phyloP scores from a whole-genome alignment of 805 yeast species.

The Suhomyces faveliae region DNA sequence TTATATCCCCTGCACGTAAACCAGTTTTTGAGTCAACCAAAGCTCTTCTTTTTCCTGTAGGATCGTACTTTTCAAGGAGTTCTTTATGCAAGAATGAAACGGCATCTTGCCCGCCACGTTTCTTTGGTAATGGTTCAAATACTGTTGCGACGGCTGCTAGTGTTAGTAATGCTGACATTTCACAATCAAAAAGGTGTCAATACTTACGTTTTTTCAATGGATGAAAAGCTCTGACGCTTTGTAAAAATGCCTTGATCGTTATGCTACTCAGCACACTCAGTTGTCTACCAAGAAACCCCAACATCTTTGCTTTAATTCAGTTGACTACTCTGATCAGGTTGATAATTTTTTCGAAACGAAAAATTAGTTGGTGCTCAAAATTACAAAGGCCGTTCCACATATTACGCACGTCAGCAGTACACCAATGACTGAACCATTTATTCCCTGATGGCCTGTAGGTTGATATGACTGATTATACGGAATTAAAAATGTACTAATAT shows the following conservation, averaged over 20 bases:
- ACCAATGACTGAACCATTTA: no score
- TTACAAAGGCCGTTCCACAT: slow-evolving; percentile 6
- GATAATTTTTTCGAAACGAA: slow-evolving; percentile 5
- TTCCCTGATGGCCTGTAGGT: background rate
- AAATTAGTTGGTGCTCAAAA: slow-evolving; percentile 7
- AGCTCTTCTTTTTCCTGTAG: slow-evolving; percentile 63
- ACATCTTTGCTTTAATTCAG: slow-evolving; percentile 7
- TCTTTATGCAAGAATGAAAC: slow-evolving; percentile 48
- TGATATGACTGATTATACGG: background rate
- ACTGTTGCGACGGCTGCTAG: slow-evolving; percentile 27
- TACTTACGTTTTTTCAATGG: slow-evolving; percentile 13
- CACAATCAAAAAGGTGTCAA: background rate
- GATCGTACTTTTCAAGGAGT: slow-evolving; percentile 62
- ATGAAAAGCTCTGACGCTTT: slow-evolving; percentile 18
- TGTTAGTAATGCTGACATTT: background rate
- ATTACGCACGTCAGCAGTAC: background rate
- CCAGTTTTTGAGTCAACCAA: slow-evolving; percentile 48
- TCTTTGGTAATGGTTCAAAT: slow-evolving; percentile 50
- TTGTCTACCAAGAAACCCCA: slow-evolving; percentile 9
- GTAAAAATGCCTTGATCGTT: slow-evolving; percentile 5
- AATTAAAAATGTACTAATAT: background rate
- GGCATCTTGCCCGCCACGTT: slow-evolving; percentile 46
- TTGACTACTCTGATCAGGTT: background rate
- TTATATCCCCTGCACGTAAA: slow-evolving; percentile 78
- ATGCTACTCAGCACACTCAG: slow-evolving; percentile 3